Base-by-base conservation (phyloP, 1,139 yeast species). In the Eremothecium coryli region DNA sequence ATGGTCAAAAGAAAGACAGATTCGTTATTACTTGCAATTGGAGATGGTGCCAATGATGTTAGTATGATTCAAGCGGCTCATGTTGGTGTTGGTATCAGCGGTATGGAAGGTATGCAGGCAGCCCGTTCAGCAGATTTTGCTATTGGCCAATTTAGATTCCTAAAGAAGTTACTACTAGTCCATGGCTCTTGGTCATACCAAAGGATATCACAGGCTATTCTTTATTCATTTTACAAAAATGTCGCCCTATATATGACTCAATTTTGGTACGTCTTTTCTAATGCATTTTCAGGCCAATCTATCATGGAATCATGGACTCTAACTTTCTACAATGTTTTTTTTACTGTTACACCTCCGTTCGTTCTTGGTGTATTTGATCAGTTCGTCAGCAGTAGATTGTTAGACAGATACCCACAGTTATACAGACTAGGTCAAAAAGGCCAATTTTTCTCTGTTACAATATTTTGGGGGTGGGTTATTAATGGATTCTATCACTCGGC, bases 61-160 rank as follows among this genome's bases (percentile, higher is more conserved):
- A 82, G 95, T 29, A 90, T 90, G 99, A 90, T 90, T 48, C 98
- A 90, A 60, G 96, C 97, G 10, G 98, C 98, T 0, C 95, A 90
- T 59, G 95, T 90, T 33, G 99, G 99, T 41, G 93, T 90, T 29
- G 99, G 99, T 55, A 90, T 90, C 46, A 84, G 93, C 52, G 99
- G 99, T 48, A 82, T 85, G 84, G 98, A 93, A 63, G 99, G 99
- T 48, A 88, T 88, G 86, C 99, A 93, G 60, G 98, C 98, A 6
- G 97, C 98, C 0, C 71, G 98, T 59, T 79, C 93, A 59, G 98
- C 99, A 0, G 99, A 93, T 66, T 76, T 90, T 40, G 88, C 97
- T 1, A 85, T 93, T 60, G 98, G 96, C 0, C 98, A 93, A 57
- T 93, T 93, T 70, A 76, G 79, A 55, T 90, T 73, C 54, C 69